Percentiles rank a stretch among this genome's conserved stretches.
Evolutionary conservation across 2,329 filamentous ascomycete species (phyloP).

Genomic region (Pseudocercospora fuligena): DNA sequence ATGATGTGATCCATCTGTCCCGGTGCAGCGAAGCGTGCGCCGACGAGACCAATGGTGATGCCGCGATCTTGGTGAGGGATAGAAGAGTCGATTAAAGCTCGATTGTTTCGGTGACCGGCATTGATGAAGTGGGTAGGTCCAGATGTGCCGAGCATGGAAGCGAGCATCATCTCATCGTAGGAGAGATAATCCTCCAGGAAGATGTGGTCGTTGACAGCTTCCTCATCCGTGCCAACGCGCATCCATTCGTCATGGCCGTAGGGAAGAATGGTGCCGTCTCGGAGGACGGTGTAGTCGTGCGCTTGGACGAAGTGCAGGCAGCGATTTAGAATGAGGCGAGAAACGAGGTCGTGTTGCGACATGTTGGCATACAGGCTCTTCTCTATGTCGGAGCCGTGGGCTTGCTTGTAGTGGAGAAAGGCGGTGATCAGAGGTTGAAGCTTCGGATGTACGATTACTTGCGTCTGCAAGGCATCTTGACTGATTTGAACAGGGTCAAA

Average conservation of each 20-base stretch:
- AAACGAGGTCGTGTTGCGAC: conserved; percentile 18
- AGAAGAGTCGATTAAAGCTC: conserved; percentile 9
- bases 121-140: conserved; percentile 38
- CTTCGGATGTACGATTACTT: conserved; percentile 30
- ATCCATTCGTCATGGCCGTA: conserved; percentile 30
- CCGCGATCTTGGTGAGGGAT: conserved; percentile 7
- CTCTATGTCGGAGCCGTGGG: conserved; percentile 27
- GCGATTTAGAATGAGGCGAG: conserved; percentile 29
- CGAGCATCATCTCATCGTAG: conserved; percentile 42
- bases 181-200: conserved; percentile 35
- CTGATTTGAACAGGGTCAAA: conserved; percentile 19
- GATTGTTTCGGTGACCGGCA: conserved; percentile 33
- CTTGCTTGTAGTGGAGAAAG: conserved; percentile 31
- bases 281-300: conserved; percentile 29
- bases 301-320: conserved; percentile 22
- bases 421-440: conserved; percentile 21
- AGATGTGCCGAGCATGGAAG: conserved; percentile 36
- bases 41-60: conserved; percentile 30
- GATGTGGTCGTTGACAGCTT: conserved; percentile 24
- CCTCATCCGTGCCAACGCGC: conserved; percentile 22
- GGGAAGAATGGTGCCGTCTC: conserved; percentile 10
- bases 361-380: conserved; percentile 26
- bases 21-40: conserved; percentile 31
- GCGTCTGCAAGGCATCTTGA: conserved; percentile 21
- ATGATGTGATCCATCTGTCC: conserved; percentile 31